These are phyloP conservation scores for Nasturtium officinale DNA, from an alignment of 345 rosid species.

Conservation along the genomic window DNA sequence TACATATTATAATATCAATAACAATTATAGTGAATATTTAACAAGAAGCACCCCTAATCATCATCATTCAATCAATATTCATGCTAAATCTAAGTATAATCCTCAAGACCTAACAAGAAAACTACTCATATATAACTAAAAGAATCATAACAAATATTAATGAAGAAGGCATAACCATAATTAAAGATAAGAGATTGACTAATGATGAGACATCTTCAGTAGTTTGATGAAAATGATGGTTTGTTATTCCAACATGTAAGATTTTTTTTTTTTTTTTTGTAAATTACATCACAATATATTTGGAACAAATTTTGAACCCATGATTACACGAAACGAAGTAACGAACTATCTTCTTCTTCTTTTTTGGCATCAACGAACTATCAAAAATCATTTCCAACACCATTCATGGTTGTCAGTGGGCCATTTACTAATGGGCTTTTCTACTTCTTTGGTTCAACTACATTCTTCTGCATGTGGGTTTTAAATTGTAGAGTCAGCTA, in stretches of 20 bases:
- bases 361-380: no score
- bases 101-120: background rate
- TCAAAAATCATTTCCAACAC: no score
- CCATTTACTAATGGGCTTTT: background rate
- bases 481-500: background rate
- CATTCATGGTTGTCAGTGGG: background rate
- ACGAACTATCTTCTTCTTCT: background rate
- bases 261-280: background rate
- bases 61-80: background rate
- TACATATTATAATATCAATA: no score
- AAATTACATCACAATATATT: background rate
- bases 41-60: background rate
- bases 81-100: background rate
- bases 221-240: background rate
- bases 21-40: background rate
- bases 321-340: background rate
- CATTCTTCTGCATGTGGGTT: background rate
- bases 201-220: background rate
- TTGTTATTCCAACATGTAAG: background rate
- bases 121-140: no score
- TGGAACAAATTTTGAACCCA: background rate
- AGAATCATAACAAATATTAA: background rate
- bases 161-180: background rate
- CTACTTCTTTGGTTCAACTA: background rate
- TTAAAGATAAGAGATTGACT: background rate